These are phyloP conservation scores for Eutypa lata DNA, from an alignment of 2,329 filamentous ascomycete genomes.

Conservation along the genomic window DNA sequence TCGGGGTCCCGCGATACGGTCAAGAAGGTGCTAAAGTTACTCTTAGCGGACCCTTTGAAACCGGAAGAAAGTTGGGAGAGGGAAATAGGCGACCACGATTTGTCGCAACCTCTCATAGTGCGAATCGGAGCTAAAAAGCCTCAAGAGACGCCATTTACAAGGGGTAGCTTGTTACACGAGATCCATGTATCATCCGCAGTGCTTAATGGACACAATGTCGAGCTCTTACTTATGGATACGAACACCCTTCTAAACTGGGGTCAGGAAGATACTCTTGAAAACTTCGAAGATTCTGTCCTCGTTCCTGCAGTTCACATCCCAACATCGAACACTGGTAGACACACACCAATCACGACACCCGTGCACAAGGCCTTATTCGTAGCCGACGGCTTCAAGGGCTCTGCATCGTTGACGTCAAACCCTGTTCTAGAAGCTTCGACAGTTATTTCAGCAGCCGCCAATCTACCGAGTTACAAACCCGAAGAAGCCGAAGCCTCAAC, in stretches of 20 bases:
- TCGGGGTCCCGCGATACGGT: slow-evolving; percentile 45
- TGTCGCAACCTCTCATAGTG: slow-evolving; percentile 59
- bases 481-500: slow-evolving; percentile 30
- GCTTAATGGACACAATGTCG: slow-evolving; percentile 59
- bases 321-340: slow-evolving; percentile 59
- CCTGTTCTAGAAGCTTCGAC: slow-evolving; percentile 35
- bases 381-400: slow-evolving; percentile 67
- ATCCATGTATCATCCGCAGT: slow-evolving; percentile 61
- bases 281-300: slow-evolving; percentile 64
- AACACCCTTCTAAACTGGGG: slow-evolving; percentile 44
- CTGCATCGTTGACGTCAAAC: slow-evolving; percentile 49
- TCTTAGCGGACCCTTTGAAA: slow-evolving; percentile 68
- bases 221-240: slow-evolving; percentile 57
- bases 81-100: slow-evolving; percentile 51
- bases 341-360: slow-evolving; percentile 70
- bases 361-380: slow-evolving; percentile 80
- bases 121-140: slow-evolving; percentile 43
- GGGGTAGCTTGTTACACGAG: slow-evolving; percentile 50
- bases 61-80: slow-evolving; percentile 65
- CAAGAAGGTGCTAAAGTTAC: slow-evolving; percentile 63
- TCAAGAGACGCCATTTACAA: slow-evolving; percentile 33
- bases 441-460: slow-evolving; percentile 54
- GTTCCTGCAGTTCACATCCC: slow-evolving; percentile 72
- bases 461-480: slow-evolving; percentile 47
- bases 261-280: slow-evolving; percentile 36